Conservation (phyloP, 805 yeast species). For the Wickerhamomyces strasburgensis region DNA sequence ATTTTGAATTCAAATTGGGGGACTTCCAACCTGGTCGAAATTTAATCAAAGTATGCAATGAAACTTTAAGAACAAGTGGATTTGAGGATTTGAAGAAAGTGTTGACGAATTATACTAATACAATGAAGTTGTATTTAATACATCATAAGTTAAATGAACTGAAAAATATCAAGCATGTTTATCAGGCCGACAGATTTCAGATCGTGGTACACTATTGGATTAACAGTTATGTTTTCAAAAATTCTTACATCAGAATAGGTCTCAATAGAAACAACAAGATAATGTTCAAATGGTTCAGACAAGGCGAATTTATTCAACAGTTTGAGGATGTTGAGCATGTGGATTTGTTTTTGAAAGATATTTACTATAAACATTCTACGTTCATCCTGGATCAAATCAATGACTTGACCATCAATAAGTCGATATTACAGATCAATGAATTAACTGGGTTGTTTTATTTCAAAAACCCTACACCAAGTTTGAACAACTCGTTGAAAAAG, state of each 20-base stretch:
- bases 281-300: conserved; percentile 58
- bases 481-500: conserved; percentile 20
- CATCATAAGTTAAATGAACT: conserved; percentile 51
- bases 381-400: conserved; percentile 30
- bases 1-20: conserved; percentile 47
- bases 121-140: conserved; percentile 57
- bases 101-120: conserved; percentile 54
- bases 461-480: conserved; percentile 38
- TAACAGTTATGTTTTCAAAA: conserved; percentile 39
- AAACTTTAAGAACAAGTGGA: conserved; percentile 39
- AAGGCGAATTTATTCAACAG: conserved; percentile 39
- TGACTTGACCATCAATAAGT: conserved; percentile 25
- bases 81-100: conserved; percentile 51
- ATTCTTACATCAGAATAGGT: conserved; percentile 58
- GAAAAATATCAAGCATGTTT: conserved; percentile 52
- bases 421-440: conserved; percentile 25
- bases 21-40: conserved; percentile 27
- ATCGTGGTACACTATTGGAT: conserved; percentile 66
- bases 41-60: conserved; percentile 54
- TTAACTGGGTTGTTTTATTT: conserved; percentile 37
- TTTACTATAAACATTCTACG: conserved; percentile 38
- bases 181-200: conserved; percentile 47
- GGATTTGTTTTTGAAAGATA: conserved; percentile 32
- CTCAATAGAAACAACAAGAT: conserved; percentile 43
- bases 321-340: conserved; percentile 31